Percentiles rank a stretch among this genome's conserved stretches.
These are phyloP conservation scores for Rhizophora mangle DNA, from an alignment of 345 rosid genomes.

Conservation along the genomic window DNA sequence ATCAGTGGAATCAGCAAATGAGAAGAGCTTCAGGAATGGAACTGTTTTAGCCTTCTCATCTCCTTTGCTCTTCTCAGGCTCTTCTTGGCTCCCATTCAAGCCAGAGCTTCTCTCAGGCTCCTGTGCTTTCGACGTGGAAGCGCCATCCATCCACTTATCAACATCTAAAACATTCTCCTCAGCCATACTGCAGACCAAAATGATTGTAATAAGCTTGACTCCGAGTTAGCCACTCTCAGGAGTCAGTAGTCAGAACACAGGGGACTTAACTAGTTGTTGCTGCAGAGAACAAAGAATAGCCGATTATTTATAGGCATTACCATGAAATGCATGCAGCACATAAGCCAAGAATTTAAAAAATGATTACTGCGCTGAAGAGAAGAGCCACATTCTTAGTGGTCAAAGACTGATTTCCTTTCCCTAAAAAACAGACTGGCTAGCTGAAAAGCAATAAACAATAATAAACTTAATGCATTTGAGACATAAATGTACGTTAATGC, in stretches of 20 bases:
- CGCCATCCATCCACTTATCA: constrained; percentile 1
- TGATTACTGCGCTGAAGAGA: no score
- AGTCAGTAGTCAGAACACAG: neutral
- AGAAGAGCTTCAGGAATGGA: constrained; percentile 38
- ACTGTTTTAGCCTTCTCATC: constrained; percentile 19
- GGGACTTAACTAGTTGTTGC: no score
- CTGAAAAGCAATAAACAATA: no score
- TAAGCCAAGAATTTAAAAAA: no score
- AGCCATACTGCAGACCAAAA: neutral
- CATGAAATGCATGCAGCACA: no score
- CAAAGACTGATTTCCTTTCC: no score
- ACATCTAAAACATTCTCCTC: constrained; percentile 11
- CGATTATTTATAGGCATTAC: no score
- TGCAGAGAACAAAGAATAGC: no score
- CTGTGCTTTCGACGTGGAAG: neutral
- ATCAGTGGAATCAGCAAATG: constrained; percentile 37
- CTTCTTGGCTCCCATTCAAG: neutral
- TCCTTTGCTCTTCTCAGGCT: constrained; percentile 6
- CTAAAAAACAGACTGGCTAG: no score
- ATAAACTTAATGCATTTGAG: no score
- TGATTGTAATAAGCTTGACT: neutral
- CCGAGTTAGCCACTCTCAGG: neutral
- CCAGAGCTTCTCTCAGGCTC: neutral
- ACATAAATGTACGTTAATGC: no score
- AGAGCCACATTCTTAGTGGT: no score